phyloP scores from a whole-genome alignment of 164 flowering plant genomes.

The Vitis cinerea region DNA sequence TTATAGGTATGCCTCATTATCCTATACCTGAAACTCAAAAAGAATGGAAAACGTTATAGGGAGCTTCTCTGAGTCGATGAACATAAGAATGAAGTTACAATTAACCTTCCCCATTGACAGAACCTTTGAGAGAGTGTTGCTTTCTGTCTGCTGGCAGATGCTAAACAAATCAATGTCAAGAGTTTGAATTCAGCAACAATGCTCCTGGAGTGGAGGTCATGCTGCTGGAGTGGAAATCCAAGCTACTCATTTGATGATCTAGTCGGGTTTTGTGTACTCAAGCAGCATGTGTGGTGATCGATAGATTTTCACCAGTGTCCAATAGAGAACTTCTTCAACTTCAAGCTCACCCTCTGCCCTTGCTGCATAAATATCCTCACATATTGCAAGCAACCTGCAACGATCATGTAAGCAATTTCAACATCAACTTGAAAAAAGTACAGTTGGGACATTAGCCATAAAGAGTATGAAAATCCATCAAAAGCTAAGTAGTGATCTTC shows the following conservation, averaged over 20 bases:
- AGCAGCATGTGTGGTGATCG: conserved; percentile 90
- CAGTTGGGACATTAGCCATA: background rate
- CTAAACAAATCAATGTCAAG: background rate
- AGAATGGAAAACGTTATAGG: background rate
- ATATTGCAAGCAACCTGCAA: conserved; percentile 72
- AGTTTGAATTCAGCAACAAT: too few relatives aligned
- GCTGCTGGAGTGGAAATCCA: too few relatives aligned
- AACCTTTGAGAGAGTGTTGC: background rate
- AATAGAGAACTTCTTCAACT: conserved; percentile 86
- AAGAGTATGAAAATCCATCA: too few relatives aligned
- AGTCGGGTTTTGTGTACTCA: conserved; percentile 76
- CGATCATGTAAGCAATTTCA: background rate
- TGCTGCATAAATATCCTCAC: conserved; percentile 88
- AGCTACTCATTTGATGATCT: conserved; percentile 6
- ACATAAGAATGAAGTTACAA: background rate
- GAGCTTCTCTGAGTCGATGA: background rate
- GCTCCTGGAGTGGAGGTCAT: too few relatives aligned
- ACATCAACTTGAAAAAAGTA: background rate
- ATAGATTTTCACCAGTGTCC: conserved; percentile 83
- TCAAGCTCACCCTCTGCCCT: conserved; percentile 89
- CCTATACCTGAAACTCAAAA: background rate
- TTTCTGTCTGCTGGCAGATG: background rate
- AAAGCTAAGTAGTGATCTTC: too few relatives aligned
- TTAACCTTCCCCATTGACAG: background rate
- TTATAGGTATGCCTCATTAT: background rate